phyloP scores from a whole-genome alignment of 2,329 filamentous ascomycete genomes.

The Aspergillus fijiensis region DNA sequence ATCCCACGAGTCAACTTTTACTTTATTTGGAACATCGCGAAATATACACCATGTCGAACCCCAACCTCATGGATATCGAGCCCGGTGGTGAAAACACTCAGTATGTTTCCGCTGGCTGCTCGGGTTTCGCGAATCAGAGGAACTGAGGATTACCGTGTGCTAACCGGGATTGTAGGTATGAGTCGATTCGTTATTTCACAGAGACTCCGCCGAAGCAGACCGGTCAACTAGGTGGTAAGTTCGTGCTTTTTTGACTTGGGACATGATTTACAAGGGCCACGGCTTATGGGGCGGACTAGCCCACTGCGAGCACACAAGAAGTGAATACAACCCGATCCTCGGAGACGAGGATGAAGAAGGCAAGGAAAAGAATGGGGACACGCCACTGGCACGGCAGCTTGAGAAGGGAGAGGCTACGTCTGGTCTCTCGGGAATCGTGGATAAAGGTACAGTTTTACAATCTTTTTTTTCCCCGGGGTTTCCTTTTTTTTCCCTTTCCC shows the following conservation, averaged over 20 bases:
- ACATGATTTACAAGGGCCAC: neutral
- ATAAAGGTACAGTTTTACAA: constrained; percentile 38
- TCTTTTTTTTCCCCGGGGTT: constrained; percentile 9
- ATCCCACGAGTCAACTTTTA: too few relatives aligned
- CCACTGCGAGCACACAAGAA: constrained; percentile 34
- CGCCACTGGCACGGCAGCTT: constrained; percentile 53
- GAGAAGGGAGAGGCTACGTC: constrained; percentile 57
- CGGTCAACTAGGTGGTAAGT: constrained; percentile 57
- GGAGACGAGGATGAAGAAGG: constrained; percentile 36
- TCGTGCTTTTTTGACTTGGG: neutral
- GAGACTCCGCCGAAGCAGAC: constrained; percentile 53
- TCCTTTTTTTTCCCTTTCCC: constrained; percentile 13
- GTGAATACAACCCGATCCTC: constrained; percentile 25
- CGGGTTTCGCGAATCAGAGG: neutral
- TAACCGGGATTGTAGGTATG: constrained; percentile 51
- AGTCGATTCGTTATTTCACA: constrained; percentile 54
- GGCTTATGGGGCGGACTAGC: constrained; percentile 10
- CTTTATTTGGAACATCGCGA: neutral
- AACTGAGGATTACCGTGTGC: neutral
- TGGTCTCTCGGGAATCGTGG: constrained; percentile 36
- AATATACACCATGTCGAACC: constrained; percentile 46
- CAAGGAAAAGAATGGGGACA: constrained; percentile 53
- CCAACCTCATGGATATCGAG: constrained; percentile 58
- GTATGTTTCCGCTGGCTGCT: constrained; percentile 34
- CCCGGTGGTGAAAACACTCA: constrained; percentile 61